Evolutionary conservation across 1,284 basidiomycete species (phyloP), one percentile per base, ranked within the genome.

Genomic region (Ganoderma meredithae): DNA sequence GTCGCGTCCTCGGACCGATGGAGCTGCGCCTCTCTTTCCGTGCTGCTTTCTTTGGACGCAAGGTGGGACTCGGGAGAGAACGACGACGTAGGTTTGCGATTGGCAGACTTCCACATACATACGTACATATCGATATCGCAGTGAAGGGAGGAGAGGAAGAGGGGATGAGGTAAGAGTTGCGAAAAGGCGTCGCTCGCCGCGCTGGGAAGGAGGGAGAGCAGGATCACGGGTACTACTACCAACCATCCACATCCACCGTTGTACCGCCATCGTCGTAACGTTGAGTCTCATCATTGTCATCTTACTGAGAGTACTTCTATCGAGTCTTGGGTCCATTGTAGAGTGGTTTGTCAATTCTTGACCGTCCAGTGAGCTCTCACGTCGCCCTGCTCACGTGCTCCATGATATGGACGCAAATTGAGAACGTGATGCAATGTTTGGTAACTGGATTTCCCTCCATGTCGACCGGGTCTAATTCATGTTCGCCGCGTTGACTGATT

Each of bases 191-290:
- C 25, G 39, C 40, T 36, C 22, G 58, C 22, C 58, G 58, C 13
- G 36, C 22, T 39, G 19, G 55, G 39, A 40, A 27, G 36, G n/a
- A 27, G n/a, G 36, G 33, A n/a, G 55, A n/a, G 22, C 39, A 3
- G 25, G 36, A 12, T 15, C 25, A 17, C 33, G 36, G n/a, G 19
- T 43, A 27, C 22, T 43, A 43, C 22, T 13, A 36, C n/a, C 19
- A 36, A 15, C 49, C 49, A 12, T 19, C 31, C 10, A 5, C 31
- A 56, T 36, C 19, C 56, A 22, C 4, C 43, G 43, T 9, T 40
- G 58, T 60, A 40, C 22, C 33, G 33, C 31, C 53, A 39, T 58
- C n/a, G 55, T 58, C 58, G 41, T 60, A 12, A 25, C 33, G 52
- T 55, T 15, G 52, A 33, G 15, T 17, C 31, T 25, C 27, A 17